Evolutionary conservation across 139 green algal genomes (phyloP).

Genomic region (Closterium sp.): DNA sequence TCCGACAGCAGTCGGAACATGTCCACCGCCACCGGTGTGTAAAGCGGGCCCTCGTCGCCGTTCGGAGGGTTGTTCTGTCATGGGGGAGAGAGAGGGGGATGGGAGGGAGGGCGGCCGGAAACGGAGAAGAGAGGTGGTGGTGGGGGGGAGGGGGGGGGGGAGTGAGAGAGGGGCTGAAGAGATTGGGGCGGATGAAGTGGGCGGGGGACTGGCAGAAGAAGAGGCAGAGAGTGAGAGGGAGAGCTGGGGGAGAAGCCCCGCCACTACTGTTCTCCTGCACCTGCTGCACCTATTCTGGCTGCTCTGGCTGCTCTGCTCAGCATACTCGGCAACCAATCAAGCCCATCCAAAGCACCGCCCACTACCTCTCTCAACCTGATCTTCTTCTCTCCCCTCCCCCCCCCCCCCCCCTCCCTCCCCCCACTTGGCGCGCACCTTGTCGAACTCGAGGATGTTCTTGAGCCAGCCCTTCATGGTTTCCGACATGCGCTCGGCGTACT

Average conservation of each 20-base stretch:
- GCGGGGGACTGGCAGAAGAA: neutral
- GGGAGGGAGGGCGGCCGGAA: neutral
- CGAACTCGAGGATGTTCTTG: slow-evolving; percentile 76
- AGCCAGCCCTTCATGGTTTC: slow-evolving; percentile 72
- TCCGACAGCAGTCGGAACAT: slow-evolving; percentile 89
- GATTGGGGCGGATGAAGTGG: neutral
- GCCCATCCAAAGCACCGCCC: neutral
- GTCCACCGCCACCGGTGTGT: slow-evolving; percentile 76
- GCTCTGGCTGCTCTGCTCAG: no score
- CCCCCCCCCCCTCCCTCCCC: neutral
- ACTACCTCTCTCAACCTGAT: no score
- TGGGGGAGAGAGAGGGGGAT: neutral
- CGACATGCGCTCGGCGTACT: slow-evolving; percentile 71
- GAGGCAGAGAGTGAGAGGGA: neutral
- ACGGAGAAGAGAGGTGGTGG: neutral
- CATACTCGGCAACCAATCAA: no score
- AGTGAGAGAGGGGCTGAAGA: neutral
- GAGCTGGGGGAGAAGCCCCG: neutral
- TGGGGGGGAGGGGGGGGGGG: neutral
- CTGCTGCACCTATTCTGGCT: no score
- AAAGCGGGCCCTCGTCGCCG: slow-evolving; percentile 64
- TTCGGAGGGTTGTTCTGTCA: slow-evolving; percentile 53
- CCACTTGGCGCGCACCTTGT: slow-evolving; percentile 37
- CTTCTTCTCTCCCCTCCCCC: neutral
- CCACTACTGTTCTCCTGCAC: no score